Evolutionary conservation across 2,329 filamentous ascomycete species (phyloP), one percentile per base, ranked within the genome.

Genomic region (Davidsoniella virescens): DNA sequence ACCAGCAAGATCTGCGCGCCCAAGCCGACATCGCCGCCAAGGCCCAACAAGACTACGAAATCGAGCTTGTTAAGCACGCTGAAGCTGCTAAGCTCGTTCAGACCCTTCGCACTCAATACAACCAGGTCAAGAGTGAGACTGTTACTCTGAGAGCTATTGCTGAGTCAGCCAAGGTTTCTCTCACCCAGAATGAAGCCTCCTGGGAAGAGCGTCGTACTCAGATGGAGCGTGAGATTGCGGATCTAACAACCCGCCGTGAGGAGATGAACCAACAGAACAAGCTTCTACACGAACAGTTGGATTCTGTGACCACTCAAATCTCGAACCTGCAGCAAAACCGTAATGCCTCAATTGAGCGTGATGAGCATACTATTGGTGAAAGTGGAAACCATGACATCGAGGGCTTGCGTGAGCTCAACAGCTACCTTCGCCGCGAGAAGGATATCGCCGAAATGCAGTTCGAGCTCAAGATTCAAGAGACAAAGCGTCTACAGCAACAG

Each of bases 381-480:
- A 75, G 4, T 72, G 78, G 16, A 5, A 41, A 49, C 16, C 44
- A 49, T 47, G 70, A 77, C 36, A 78, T 80, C 8, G 84, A 87
- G 56, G 85, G 84, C 49, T 75, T 94, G 8, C 84, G 92, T 54
- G 90, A 96, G 59, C 77, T 98, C 51, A 93, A 94, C 65, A 83
- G 78, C 54, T 98, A 92, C 63, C 70, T 98, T 54, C 82, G 90
- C 43, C 83, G 87, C 40, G 93, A 98, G 66, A 98, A 96, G 70
- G 92, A 96, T 62, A 96, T 98, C 56, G 75, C 95, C 7, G 90
- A 98, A 58, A 86, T 95, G n/a, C 90, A 96, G 60, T 84, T 87
- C 59, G 88, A 95, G 57, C 72, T 96, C 42, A 88, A 90, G 59
- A 73, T 80, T 0, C 86, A 94, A 58, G 92, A 98, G 65, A 74